Evolutionary conservation across 805 yeast species (phyloP).

Genomic region (Saccharomycopsis schoenii): DNA sequence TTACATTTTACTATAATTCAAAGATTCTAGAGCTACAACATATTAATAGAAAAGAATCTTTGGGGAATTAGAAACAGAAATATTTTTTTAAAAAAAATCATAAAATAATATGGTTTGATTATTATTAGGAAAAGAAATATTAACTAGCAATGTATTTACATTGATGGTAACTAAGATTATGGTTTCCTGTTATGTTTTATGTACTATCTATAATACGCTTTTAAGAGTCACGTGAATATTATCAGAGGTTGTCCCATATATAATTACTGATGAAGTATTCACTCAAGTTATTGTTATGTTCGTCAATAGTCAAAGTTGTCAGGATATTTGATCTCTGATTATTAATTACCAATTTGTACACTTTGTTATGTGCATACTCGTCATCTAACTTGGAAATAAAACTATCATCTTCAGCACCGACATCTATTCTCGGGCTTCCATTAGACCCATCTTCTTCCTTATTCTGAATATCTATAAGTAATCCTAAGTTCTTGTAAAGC

Average conservation of each 20-base stretch:
- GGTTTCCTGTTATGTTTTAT: too few species aligned
- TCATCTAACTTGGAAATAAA: constrained; percentile 5
- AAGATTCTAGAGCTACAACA: too few species aligned
- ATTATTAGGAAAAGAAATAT: too few species aligned
- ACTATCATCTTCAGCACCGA: constrained; percentile 1
- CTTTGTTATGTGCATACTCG: constrained; percentile 3
- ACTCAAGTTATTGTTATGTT: constrained; percentile 37
- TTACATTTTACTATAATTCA: too few species aligned
- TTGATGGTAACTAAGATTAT: too few species aligned
- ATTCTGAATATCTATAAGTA: constrained; percentile 32
- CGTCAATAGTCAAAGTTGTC: constrained; percentile 15
- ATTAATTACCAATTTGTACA: constrained; percentile 13
- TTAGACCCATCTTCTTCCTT: constrained; percentile 27
- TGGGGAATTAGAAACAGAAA: too few species aligned
- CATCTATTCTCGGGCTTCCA: background rate
- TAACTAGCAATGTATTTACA: too few species aligned
- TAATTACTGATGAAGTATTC: constrained; percentile 64
- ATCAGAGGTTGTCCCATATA: constrained; percentile 59
- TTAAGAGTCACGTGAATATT: background rate
- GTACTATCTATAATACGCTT: too few species aligned
- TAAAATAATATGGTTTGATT: too few species aligned
- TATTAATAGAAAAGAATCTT: too few species aligned
- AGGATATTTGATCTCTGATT: constrained; percentile 13
- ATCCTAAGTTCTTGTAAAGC: constrained; percentile 51
- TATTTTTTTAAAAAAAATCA: too few species aligned